phyloP scores from a whole-genome alignment of 2,329 filamentous ascomycete genomes.

The Coniochaeta ligniaria region DNA sequence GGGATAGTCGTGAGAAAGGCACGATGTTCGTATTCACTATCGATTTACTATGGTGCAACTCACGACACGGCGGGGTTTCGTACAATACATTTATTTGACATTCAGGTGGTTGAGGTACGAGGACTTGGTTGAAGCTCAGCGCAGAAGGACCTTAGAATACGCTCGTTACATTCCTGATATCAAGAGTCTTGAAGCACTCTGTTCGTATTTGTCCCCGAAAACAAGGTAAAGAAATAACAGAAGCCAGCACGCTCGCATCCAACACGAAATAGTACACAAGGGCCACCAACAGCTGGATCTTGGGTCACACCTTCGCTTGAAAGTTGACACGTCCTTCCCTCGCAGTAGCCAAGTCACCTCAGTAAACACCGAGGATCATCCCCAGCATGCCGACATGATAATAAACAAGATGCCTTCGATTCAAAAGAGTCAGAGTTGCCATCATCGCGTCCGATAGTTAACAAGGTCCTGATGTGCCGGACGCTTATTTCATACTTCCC shows the following conservation, averaged over 20 bases:
- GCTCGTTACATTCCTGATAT: background rate
- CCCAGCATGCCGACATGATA: background rate
- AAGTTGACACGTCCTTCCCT: background rate
- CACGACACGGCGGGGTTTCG: background rate
- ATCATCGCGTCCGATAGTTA: constrained; percentile 88
- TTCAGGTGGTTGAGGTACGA: background rate
- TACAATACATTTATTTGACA: background rate
- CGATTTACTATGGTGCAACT: background rate
- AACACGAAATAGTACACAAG: background rate
- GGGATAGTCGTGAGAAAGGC: background rate
- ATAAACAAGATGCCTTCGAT: constrained; percentile 15
- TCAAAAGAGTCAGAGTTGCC: constrained; percentile 81
- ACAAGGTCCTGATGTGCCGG: constrained; percentile 97
- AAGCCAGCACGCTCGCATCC: background rate
- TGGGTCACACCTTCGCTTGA: background rate
- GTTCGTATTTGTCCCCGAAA: background rate
- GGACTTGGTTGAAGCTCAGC: background rate
- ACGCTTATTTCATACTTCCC: constrained; percentile 92
- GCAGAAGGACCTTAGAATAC: too few relatives aligned
- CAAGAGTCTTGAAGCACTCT: background rate
- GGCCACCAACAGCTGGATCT: background rate
- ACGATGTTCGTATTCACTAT: background rate
- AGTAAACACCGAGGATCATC: background rate
- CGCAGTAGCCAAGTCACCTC: background rate
- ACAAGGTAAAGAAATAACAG: background rate